These are phyloP conservation scores for Colletotrichum eleusines DNA, from an alignment of 2,329 filamentous ascomycete species.

Conservation along the genomic window DNA sequence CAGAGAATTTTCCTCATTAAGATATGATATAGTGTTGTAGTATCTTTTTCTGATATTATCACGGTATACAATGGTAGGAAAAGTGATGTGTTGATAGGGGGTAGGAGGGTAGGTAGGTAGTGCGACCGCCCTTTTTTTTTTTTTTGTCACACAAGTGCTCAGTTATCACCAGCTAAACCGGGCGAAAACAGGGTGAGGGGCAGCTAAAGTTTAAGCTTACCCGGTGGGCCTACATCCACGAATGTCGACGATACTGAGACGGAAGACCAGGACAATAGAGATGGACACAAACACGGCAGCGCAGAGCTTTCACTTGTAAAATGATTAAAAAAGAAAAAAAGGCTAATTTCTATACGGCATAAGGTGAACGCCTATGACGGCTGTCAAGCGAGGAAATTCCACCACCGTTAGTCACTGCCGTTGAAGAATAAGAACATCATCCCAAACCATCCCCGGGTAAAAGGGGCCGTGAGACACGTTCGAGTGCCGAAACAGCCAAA, in stretches of 20 bases:
- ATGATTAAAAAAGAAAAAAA: background rate
- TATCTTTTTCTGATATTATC: too few species aligned
- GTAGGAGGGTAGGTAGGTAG: too few species aligned
- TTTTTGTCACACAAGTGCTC: too few species aligned
- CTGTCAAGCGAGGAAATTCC: background rate
- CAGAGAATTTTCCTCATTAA: too few species aligned
- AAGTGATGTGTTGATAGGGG: too few species aligned
- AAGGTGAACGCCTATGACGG: background rate
- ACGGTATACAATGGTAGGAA: too few species aligned
- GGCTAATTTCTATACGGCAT: conserved; percentile 6
- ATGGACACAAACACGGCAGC: background rate
- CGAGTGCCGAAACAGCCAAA: background rate
- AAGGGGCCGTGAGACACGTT: background rate
- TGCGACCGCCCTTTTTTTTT: too few species aligned
- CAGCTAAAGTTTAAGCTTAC: conserved; percentile 41
- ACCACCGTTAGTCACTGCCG: background rate
- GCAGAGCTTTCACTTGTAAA: background rate
- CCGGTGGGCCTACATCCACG: conserved; percentile 26
- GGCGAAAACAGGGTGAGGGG: conserved; percentile 29
- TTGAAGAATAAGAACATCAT: conserved; percentile 15
- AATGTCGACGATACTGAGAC: background rate
- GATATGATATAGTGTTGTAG: too few species aligned
- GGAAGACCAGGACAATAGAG: background rate
- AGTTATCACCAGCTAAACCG: conserved; percentile 22
- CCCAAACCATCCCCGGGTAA: conserved; percentile 14